These are phyloP conservation scores for Russula sp. DNA, from an alignment of 768 basidiomycete genomes.

Conservation along the genomic window DNA sequence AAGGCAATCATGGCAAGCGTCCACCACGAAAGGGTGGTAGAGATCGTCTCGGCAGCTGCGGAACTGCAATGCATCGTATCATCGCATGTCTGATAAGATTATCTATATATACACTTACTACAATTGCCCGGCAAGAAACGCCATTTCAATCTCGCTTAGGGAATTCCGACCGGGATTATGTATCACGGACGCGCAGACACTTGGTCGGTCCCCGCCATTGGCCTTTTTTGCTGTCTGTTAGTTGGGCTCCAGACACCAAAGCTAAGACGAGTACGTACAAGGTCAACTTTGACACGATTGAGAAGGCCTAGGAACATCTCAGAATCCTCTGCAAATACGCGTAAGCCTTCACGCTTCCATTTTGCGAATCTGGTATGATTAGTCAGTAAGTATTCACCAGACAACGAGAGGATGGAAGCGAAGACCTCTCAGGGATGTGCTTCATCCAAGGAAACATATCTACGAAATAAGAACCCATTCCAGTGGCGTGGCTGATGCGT, in stretches of 20 bases:
- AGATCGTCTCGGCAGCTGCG: slow-evolving; percentile 17
- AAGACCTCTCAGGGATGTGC: slow-evolving; percentile 16
- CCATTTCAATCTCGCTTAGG: slow-evolving; percentile 23
- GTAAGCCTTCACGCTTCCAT: slow-evolving; percentile 32
- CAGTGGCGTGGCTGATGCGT: neutral
- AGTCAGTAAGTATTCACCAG: neutral
- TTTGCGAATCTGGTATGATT: slow-evolving; percentile 24
- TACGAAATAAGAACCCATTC: neutral
- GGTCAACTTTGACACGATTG: slow-evolving; percentile 19
- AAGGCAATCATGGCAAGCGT: slow-evolving; percentile 27
- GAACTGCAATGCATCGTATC: neutral
- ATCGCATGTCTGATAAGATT: neutral
- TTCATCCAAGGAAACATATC: slow-evolving; percentile 23
- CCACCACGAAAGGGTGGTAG: slow-evolving; percentile 19
- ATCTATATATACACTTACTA: slow-evolving; percentile 17
- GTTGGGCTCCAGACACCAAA: too few relatives aligned
- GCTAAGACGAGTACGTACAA: slow-evolving; percentile 11
- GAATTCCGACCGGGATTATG: slow-evolving; percentile 1
- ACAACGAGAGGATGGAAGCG: neutral
- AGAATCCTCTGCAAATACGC: slow-evolving; percentile 4
- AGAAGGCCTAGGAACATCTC: slow-evolving; percentile 27
- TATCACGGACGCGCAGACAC: neutral
- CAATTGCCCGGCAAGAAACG: slow-evolving; percentile 22
- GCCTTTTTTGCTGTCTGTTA: slow-evolving; percentile 11
- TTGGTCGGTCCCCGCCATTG: neutral